phyloP scores from a whole-genome alignment of 2,329 filamentous ascomycete species.

The Fusarium sarcochroum region DNA sequence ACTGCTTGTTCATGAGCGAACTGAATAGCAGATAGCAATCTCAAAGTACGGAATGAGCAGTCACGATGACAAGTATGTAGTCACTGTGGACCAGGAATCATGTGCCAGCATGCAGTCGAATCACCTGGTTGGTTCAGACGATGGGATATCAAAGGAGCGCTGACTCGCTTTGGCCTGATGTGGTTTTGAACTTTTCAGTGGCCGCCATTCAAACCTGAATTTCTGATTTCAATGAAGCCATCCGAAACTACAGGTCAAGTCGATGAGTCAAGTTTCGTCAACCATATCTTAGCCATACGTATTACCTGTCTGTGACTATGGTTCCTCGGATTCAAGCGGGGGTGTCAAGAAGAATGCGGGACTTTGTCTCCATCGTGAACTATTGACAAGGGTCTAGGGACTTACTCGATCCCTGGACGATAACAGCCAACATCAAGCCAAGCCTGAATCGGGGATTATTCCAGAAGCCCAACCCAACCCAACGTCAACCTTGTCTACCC shows the following conservation, averaged over 20 bases:
- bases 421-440: background rate
- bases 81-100: constrained; percentile 14
- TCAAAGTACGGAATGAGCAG: background rate
- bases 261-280: constrained; percentile 2
- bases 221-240: constrained; percentile 1
- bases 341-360: constrained; percentile 16
- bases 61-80: background rate
- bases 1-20: background rate
- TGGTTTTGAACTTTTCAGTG: background rate
- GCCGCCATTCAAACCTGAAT: background rate
- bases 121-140: constrained; percentile 8
- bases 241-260: constrained; percentile 3
- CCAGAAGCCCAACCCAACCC: constrained; percentile 18
- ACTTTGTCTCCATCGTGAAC: constrained; percentile 12
- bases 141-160: background rate
- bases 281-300: background rate
- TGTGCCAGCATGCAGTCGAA: constrained; percentile 2
- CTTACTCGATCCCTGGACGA: constrained; percentile 8
- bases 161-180: background rate
- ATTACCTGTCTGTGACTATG: constrained; percentile 1
- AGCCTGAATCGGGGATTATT: constrained; percentile 25
- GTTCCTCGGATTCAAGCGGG: constrained; percentile 7
- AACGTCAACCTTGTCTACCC: constrained; percentile 3
- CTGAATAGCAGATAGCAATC: background rate
- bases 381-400: constrained; percentile 6